These are phyloP conservation scores for Periconia sp. DNA, from an alignment of 2,329 filamentous ascomycete genomes.

Conservation along the genomic window DNA sequence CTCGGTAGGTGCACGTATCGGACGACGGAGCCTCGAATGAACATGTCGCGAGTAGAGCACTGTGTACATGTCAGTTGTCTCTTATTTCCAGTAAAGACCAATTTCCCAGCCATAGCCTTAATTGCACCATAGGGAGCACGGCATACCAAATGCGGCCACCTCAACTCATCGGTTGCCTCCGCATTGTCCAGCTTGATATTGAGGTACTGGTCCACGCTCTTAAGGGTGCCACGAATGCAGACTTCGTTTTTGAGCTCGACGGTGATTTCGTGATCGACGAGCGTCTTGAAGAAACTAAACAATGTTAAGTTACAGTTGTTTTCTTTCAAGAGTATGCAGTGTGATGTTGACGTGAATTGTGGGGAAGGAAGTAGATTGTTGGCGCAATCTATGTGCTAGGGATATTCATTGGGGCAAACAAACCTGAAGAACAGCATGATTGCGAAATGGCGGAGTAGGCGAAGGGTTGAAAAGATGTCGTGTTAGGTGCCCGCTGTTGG, in stretches of 20 bases:
- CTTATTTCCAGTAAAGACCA: not conserved
- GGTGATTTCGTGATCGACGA: conserved; percentile 95
- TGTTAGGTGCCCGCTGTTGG: not conserved
- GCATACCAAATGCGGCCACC: conserved; percentile 85
- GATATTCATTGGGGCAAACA: not conserved
- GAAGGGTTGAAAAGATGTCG: not conserved
- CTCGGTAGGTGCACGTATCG: conserved; percentile 88
- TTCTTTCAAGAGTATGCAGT: not conserved
- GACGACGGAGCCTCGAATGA: conserved; percentile 90
- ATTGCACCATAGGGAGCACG: not conserved
- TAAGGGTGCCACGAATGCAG: conserved; percentile 90
- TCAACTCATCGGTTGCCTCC: conserved; percentile 85
- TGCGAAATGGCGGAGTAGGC: not conserved
- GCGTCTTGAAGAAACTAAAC: conserved; percentile 86
- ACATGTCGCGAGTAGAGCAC: conserved; percentile 91
- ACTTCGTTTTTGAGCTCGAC: conserved; percentile 99
- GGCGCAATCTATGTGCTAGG: too few relatives aligned
- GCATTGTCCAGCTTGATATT: conserved; percentile 99
- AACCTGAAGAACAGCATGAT: conserved; percentile 58
- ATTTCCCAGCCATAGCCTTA: not conserved
- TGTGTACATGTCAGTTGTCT: conserved; percentile 29
- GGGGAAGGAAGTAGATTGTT: not conserved
- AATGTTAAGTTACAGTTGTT: not conserved
- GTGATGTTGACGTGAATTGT: too few relatives aligned
- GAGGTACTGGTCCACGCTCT: conserved; percentile 97